These are phyloP conservation scores for Candida tropicalis DNA, from an alignment of 1,139 yeast genomes.

Conservation along the genomic window DNA sequence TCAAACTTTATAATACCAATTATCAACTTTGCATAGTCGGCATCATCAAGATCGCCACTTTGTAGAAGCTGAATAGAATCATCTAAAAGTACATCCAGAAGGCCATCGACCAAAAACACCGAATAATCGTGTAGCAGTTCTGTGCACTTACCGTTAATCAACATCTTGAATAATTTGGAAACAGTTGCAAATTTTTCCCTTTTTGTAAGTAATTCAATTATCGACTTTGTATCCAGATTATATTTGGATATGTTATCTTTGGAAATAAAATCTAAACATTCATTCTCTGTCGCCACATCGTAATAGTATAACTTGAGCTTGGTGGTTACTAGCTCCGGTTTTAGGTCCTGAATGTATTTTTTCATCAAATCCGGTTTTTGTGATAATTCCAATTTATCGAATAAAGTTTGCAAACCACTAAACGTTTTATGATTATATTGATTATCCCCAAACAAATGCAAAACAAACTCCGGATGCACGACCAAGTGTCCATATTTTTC, in stretches of 20 bases:
- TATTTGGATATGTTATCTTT: constrained; percentile 7
- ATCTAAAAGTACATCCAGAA: constrained; percentile 18
- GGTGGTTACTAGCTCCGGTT: constrained; percentile 1
- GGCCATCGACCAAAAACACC: constrained; percentile 7
- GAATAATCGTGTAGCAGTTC: constrained; percentile 3
- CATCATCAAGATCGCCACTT: constrained; percentile 11
- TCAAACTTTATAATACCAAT: constrained; percentile 34
- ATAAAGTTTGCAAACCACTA: constrained; percentile 9
- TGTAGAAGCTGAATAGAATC: constrained; percentile 10
- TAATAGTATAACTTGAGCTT: constrained; percentile 10
- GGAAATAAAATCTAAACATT: constrained; percentile 8
- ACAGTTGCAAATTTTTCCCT: neutral
- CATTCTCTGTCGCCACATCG: constrained; percentile 5
- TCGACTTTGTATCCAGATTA: constrained; percentile 1
- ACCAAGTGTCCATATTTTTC: constrained; percentile 8
- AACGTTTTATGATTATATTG: constrained; percentile 8
- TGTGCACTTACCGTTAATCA: neutral
- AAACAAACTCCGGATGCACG: constrained; percentile 12
- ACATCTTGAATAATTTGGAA: constrained; percentile 9
- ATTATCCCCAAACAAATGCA: constrained; percentile 13
- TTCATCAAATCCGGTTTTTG: constrained; percentile 13
- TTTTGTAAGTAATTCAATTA: constrained; percentile 7
- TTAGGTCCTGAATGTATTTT: constrained; percentile 17
- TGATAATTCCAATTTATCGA: constrained; percentile 9
- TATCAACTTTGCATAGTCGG: constrained; percentile 19